These are phyloP conservation scores for Cladosporium phlei DNA, from an alignment of 2,329 filamentous ascomycete species.

Conservation along the genomic window DNA sequence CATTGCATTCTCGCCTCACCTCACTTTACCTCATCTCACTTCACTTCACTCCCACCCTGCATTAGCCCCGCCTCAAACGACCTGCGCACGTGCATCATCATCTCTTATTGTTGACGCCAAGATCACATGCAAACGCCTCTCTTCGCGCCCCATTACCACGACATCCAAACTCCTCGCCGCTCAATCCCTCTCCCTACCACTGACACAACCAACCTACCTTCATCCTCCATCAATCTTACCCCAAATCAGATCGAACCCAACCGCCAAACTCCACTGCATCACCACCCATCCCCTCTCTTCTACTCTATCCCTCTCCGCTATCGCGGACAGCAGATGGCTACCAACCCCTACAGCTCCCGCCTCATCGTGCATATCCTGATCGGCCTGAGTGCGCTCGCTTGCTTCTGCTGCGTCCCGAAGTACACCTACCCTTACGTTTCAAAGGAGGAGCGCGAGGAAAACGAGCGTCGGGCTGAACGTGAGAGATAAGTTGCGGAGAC, in stretches of 20 bases:
- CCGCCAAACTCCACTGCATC: background rate
- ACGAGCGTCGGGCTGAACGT: background rate
- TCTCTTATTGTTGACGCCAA: too few species aligned
- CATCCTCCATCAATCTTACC: background rate
- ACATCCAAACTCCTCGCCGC: background rate
- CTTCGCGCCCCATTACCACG: background rate
- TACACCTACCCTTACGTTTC: background rate
- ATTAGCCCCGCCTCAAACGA: background rate
- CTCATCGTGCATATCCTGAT: background rate
- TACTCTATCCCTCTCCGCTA: background rate
- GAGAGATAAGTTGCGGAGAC: background rate
- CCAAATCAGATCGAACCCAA: background rate
- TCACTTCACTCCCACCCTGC: background rate
- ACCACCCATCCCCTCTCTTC: background rate
- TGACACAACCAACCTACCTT: background rate
- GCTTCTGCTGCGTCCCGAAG: background rate
- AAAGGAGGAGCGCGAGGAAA: background rate
- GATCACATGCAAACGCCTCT: background rate
- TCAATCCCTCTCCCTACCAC: background rate
- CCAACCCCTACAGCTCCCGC: background rate
- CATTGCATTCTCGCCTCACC: background rate
- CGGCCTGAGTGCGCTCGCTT: background rate
- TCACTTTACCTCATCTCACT: constrained; percentile 8
- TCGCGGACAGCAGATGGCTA: background rate
- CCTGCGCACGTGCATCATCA: background rate